Conservation (phyloP, 2,329 filamentous ascomycete genomes). For the Didymella glomerata region DNA sequence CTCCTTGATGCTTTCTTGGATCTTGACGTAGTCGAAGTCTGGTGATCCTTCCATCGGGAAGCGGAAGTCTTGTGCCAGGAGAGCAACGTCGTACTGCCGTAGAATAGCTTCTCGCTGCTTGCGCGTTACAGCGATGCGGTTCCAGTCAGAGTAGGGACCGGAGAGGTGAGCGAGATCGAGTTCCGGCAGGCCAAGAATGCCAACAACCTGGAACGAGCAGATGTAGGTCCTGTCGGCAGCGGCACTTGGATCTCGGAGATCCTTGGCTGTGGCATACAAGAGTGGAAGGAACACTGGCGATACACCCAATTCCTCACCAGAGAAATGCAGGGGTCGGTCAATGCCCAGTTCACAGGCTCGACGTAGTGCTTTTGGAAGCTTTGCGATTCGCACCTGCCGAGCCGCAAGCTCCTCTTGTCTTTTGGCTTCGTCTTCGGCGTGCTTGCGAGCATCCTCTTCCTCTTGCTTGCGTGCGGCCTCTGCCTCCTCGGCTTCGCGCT, state of each 20-base stretch:
- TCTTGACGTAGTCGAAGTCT: conserved; percentile 49
- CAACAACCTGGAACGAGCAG: conserved; percentile 51
- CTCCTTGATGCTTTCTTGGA: conserved; percentile 48
- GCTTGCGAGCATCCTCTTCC: conserved; percentile 43
- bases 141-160: conserved; percentile 48
- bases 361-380: conserved; percentile 48
- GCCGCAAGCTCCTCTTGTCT: conserved; percentile 42
- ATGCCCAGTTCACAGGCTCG: conserved; percentile 49
- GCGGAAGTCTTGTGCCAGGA: conserved; percentile 51
- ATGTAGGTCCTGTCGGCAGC: conserved; percentile 43
- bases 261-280: conserved; percentile 44
- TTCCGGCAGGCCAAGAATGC: conserved; percentile 52
- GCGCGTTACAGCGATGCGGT: conserved; percentile 45
- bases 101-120: conserved; percentile 49
- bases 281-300: conserved; percentile 51
- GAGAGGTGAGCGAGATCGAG: conserved; percentile 48
- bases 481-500: conserved; percentile 42
- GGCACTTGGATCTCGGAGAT: conserved; percentile 36
- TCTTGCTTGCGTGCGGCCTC: conserved; percentile 45
- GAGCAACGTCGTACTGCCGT: conserved; percentile 49
- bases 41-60: conserved; percentile 51
- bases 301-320: conserved; percentile 51
- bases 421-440: conserved; percentile 42
- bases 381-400: conserved; percentile 46
- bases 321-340: conserved; percentile 50